Percentiles rank a stretch among this genome's conserved stretches.
Evolutionary conservation across 352 stramenopile genomes (phyloP).

Genomic region (Phytophthora parvispora): DNA sequence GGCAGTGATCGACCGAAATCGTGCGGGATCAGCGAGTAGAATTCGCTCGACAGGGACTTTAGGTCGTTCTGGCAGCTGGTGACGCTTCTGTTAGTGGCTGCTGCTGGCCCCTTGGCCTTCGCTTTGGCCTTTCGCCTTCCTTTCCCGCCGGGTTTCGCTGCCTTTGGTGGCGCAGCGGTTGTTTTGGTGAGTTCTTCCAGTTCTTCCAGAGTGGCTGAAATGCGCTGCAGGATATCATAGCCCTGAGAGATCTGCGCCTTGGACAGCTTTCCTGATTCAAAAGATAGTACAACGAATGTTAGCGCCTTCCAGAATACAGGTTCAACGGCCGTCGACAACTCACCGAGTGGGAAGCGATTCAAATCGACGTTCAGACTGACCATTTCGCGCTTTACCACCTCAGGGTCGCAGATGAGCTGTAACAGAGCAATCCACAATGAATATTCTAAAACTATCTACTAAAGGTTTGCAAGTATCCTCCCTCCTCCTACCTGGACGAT

Average conservation of each 20-base stretch:
- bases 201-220: slow-evolving; percentile 54
- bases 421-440: not conserved
- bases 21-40: slow-evolving; percentile 81
- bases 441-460: too few species aligned
- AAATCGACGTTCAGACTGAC: slow-evolving; percentile 58
- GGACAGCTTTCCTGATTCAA: slow-evolving; percentile 51
- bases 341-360: slow-evolving; percentile 62
- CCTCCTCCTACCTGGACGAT: slow-evolving; percentile 46
- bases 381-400: slow-evolving; percentile 61
- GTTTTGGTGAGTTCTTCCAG: slow-evolving; percentile 42
- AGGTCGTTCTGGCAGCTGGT: slow-evolving; percentile 43
- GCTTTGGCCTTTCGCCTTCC: slow-evolving; percentile 33
- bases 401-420: slow-evolving; percentile 65
- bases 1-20: slow-evolving; percentile 69
- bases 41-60: slow-evolving; percentile 68
- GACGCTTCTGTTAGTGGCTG: slow-evolving; percentile 24
- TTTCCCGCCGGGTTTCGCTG: slow-evolving; percentile 23
- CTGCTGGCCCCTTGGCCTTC: slow-evolving; percentile 29
- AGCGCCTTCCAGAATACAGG: not conserved
- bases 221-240: slow-evolving; percentile 61
- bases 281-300: slow-evolving; percentile 6
- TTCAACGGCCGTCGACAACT: not conserved
- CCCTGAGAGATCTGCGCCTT: slow-evolving; percentile 73
- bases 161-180: slow-evolving; percentile 16
- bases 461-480: not conserved